Conservation (phyloP, 345 rosid species). For the Arabis hirsuta region DNA sequence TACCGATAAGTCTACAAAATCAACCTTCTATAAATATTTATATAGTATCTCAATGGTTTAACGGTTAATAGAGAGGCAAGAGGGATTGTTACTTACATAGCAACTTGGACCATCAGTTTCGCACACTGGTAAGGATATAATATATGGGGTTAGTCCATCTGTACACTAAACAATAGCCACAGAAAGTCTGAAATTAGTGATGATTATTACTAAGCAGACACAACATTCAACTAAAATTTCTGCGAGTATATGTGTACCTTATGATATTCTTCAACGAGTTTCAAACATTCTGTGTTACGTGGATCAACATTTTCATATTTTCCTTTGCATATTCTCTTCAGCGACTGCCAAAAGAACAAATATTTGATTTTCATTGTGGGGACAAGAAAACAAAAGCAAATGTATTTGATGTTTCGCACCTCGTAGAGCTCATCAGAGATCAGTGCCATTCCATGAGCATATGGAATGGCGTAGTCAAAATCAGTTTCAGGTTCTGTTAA, state of each 20-base stretch:
- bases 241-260: not conserved
- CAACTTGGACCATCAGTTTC: conserved; percentile 9
- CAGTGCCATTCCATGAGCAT: conserved; percentile 67
- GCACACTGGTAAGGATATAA: not conserved
- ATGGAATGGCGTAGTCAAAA: conserved; percentile 47
- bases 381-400: not conserved
- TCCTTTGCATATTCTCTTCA: conserved; percentile 54
- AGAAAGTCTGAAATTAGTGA: not conserved
- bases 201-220: not conserved
- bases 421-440: conserved; percentile 73
- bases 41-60: not conserved
- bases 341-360: conserved; percentile 41
- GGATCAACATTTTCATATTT: conserved; percentile 36
- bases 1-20: conserved; percentile 20
- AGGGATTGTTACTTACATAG: conserved; percentile 23
- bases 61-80: not conserved
- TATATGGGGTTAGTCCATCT: not conserved
- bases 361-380: not conserved
- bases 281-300: conserved; percentile 48
- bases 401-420: conserved; percentile 39
- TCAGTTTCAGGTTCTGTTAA: conserved; percentile 39
- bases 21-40: not conserved
- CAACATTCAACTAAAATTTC: too few species aligned
- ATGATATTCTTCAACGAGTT: conserved; percentile 29
- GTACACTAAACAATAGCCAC: not conserved